Conservation (phyloP, 2,329 filamentous ascomycete species). For the Diplodia seriata region DNA sequence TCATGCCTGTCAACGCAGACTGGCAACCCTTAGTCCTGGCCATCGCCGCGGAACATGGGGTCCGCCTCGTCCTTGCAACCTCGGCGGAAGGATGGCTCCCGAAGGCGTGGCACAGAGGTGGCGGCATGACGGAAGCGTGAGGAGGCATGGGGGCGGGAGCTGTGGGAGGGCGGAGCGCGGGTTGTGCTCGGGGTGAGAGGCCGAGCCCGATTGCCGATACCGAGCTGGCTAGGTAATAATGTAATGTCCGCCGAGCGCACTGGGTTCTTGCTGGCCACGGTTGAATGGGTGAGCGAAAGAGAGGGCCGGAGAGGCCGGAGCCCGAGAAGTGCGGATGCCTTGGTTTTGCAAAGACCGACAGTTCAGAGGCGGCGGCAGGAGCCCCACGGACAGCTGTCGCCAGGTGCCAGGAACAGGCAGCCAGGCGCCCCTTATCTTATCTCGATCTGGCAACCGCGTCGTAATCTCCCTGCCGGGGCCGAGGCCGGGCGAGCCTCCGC, state of each 20-base stretch:
- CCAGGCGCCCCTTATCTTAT: slow-evolving; percentile 16
- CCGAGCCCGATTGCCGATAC: slow-evolving; percentile 3
- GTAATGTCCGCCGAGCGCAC: not conserved
- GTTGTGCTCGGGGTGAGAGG: not conserved
- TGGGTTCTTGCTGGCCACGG: not conserved
- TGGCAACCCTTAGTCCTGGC: not conserved
- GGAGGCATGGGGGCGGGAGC: slow-evolving; percentile 1
- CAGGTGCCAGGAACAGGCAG: not conserved
- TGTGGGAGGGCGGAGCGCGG: not conserved
- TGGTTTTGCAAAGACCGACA: not conserved
- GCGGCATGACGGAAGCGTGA: not conserved
- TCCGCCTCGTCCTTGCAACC: not conserved
- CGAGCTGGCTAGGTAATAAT: not conserved
- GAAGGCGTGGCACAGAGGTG: not conserved
- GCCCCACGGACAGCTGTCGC: not conserved
- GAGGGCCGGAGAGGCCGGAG: no score
- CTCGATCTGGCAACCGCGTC: slow-evolving; percentile 5
- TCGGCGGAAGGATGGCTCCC: not conserved
- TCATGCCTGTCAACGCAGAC: slow-evolving; percentile 2
- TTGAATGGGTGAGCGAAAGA: not conserved
- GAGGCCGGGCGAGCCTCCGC: slow-evolving; percentile 8
- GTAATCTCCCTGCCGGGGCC: not conserved
- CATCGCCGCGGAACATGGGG: slow-evolving; percentile 1
- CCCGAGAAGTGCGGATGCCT: not conserved
- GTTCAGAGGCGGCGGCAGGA: not conserved